phyloP scores from a whole-genome alignment of 1,284 basidiomycete species.

The Xerocomus amazonicus region DNA sequence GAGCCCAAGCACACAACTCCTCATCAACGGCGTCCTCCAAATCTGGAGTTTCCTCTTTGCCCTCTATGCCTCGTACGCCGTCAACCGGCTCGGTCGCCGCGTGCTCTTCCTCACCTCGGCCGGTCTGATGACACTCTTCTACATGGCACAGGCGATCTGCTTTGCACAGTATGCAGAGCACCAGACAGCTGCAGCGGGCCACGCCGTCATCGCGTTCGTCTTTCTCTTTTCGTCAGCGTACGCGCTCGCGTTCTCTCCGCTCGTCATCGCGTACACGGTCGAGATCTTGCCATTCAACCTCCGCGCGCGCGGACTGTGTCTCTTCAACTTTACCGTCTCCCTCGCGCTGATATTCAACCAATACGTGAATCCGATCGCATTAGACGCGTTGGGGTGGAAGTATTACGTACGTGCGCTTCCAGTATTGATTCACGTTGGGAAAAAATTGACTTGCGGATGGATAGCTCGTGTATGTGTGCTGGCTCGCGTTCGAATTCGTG shows the following conservation, averaged over 20 bases:
- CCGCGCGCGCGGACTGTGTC: constrained; percentile 75
- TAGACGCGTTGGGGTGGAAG: constrained; percentile 58
- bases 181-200: constrained; percentile 45
- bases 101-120: constrained; percentile 60
- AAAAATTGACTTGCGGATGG: neutral
- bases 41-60: constrained; percentile 73
- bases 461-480: constrained; percentile 64
- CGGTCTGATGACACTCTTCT: constrained; percentile 67
- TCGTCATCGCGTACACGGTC: constrained; percentile 71
- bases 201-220: constrained; percentile 73
- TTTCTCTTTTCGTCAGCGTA: constrained; percentile 71
- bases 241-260: constrained; percentile 69
- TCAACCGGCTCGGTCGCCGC: constrained; percentile 60
- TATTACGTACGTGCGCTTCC: constrained; percentile 37
- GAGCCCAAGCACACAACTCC: constrained; percentile 54
- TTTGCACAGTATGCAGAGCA: constrained; percentile 57
- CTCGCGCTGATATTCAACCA: constrained; percentile 73
- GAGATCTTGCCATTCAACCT: constrained; percentile 71
- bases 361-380: constrained; percentile 76
- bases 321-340: constrained; percentile 68
- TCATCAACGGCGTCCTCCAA: constrained; percentile 71
- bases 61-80: constrained; percentile 52
- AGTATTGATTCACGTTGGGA: neutral
- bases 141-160: constrained; percentile 69
- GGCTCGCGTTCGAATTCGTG: constrained; percentile 61